Base-by-base conservation (phyloP, 345 rosid genomes). In the Cardamine occulta region DNA sequence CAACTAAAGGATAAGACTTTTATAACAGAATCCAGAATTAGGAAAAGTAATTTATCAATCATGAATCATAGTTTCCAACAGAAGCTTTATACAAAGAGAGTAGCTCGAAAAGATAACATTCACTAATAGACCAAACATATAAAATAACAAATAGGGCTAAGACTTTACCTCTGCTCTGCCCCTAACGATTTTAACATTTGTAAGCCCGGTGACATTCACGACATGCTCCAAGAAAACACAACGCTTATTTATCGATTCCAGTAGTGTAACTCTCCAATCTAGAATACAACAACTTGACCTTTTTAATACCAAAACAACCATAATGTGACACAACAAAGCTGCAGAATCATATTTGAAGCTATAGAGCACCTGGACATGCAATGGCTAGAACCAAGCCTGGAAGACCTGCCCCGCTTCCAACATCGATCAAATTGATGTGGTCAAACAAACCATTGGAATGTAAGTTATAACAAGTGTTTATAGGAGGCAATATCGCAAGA, bases 321-420 rank as follows among this genome's bases (percentile, higher is more conserved):
- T 69, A 14, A 42, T 66, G 26, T 13, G 56, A 42, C 32, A 28
- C 19, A 45, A 45, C 8, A 45, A 14, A 45, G 19, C 6, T 35
- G 44, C 28, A 45, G 32, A 29, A 44, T 2, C 1, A 40, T 6
- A 52, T 28, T 5, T 19, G 37, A 44, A 26, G 15, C 8, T 17
- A 45, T 55, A 70, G 66, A 52, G 74, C 32, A 91, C 96, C 91
- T 32, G 95, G 95, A 52, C 88, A 68, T 21, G 92, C 96, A 70
- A 91, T 88, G 34, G 98, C 98, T 56, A 91, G 81, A 77, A 94
- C 75, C 74, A 94, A 32, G 10, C 98, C 98, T 19, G 97, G 98
- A 80, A 91, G 97, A 28, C 97, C 98, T 0, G 96, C 84, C 2
- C 97, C 97, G 7, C 83, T 90, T 63, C 98, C 98, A 48, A 94